Evolutionary conservation across 2,329 filamentous ascomycete species (phyloP), one percentile per base, ranked within the genome.

Genomic region (Phyllosticta paracitricarpa): DNA sequence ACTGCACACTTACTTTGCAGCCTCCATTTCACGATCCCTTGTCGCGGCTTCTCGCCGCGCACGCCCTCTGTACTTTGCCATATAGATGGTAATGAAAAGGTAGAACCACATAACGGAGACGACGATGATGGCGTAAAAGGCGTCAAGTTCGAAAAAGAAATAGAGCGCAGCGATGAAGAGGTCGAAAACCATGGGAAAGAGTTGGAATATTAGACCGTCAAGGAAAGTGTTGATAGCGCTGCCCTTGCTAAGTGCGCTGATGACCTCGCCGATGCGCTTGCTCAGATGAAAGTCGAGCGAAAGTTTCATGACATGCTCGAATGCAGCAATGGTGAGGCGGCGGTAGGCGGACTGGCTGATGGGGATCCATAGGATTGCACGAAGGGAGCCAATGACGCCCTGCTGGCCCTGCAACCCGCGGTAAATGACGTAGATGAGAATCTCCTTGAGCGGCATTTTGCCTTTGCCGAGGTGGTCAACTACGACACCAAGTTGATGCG

Each of bases 141-240:
- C 82, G 69, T 86, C 84, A 65, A 86, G 85, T 0, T 77, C 81
- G 62, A 81, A 70, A 1, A 83, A 82, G 28, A 87, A 77, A 64
- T 86, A 87, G 24, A 81, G 73, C 51, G 85, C 80, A 4, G 84
- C 84, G 30, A 86, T 75, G 4, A 75, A 69, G 69, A 87, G 77
- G 68, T 87, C 84, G 58, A 84, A 78, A 2, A 87, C 67, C 79
- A 84, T 84, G 2, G 84, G 83, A 4, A 83, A 71, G 6, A 84
- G 79, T 28, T 81, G 78, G 58, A 87, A 83, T 54, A 83, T 77
- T 25, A 85, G 75, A 8, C 78, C 81, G 67, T 86, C 84, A 4
- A 86, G 75, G 51, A 82, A 81, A 0, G 75, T 79, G 64, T 80
- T 81, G 33, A 81, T 73, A 1, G 78, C 74, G 5, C 73, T 74